These are phyloP conservation scores for Baorangia bicolor DNA, from an alignment of 768 basidiomycete genomes.

Conservation along the genomic window DNA sequence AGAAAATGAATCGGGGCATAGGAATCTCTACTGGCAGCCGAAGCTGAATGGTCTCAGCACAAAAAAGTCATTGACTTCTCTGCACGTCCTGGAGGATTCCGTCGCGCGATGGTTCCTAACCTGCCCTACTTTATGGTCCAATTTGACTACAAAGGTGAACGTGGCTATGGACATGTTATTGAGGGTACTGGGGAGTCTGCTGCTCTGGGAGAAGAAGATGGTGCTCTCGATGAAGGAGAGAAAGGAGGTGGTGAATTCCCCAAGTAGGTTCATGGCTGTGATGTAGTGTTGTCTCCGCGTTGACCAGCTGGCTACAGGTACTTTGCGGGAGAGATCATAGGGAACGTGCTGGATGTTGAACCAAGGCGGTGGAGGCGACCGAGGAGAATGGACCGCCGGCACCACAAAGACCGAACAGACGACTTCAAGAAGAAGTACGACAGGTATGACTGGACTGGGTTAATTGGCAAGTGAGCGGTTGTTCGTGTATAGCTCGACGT, in stretches of 20 bases:
- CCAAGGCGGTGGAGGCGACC: conserved; percentile 85
- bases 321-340: conserved; percentile 94
- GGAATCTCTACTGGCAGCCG: conserved; percentile 93
- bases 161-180: conserved; percentile 97
- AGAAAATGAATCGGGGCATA: conserved; percentile 28
- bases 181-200: conserved; percentile 78
- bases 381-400: conserved; percentile 63
- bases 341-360: conserved; percentile 85
- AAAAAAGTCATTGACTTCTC: conserved; percentile 96
- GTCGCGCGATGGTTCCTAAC: conserved; percentile 93
- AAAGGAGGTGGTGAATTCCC: conserved; percentile 93
- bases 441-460: conserved; percentile 77
- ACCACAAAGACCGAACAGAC: conserved; percentile 67
- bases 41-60: conserved; percentile 98
- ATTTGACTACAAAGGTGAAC: conserved; percentile 97
- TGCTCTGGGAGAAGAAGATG: conserved; percentile 59
- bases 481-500: neutral
- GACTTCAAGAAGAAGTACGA: conserved; percentile 75
- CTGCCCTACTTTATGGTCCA: conserved; percentile 99
- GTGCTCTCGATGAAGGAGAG: conserved; percentile 77
- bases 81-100: conserved; percentile 86
- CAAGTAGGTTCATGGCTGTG: conserved; percentile 45
- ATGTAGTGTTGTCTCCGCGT: neutral
- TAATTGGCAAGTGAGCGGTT: conserved; percentile 47
- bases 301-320: conserved; percentile 52